These are phyloP conservation scores for Rutidosis leptorrhynchoides DNA, from an alignment of 129 eudicot genomes.

Conservation along the genomic window DNA sequence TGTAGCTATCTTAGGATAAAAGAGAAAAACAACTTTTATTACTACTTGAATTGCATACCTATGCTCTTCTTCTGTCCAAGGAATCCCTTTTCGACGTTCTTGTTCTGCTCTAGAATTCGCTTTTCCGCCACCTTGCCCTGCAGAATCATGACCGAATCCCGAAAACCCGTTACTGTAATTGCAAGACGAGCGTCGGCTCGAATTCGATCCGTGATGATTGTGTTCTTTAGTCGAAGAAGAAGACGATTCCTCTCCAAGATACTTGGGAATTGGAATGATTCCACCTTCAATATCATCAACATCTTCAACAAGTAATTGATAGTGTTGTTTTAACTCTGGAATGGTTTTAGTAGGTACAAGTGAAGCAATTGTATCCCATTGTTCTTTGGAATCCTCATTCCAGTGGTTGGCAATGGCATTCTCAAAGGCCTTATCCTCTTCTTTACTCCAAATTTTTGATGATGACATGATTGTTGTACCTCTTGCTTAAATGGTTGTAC, in stretches of 20 bases:
- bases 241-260: constrained; percentile 54
- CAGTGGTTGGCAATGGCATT: constrained; percentile 77
- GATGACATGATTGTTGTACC: constrained; percentile 43
- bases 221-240: constrained; percentile 49
- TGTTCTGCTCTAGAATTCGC: constrained; percentile 65
- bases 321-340: constrained; percentile 68
- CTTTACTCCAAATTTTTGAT: constrained; percentile 66
- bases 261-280: constrained; percentile 67
- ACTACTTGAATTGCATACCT: constrained; percentile 71
- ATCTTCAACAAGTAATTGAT: constrained; percentile 63
- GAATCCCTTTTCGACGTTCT: constrained; percentile 87
- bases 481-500: constrained; percentile 13
- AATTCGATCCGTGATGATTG: constrained; percentile 31
- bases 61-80: constrained; percentile 95
- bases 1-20: not conserved
- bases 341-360: constrained; percentile 66
- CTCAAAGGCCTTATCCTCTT: constrained; percentile 92
- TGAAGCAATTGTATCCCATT: constrained; percentile 64
- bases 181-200: constrained; percentile 40
- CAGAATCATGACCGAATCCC: constrained; percentile 41
- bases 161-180: constrained; percentile 45
- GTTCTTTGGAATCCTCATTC: constrained; percentile 49
- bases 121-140: constrained; percentile 37
- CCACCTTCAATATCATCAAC: constrained; percentile 80
- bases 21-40: not conserved